Evolutionary conservation across 768 basidiomycete genomes (phyloP).

Genomic region (Artomyces pyxidatus): DNA sequence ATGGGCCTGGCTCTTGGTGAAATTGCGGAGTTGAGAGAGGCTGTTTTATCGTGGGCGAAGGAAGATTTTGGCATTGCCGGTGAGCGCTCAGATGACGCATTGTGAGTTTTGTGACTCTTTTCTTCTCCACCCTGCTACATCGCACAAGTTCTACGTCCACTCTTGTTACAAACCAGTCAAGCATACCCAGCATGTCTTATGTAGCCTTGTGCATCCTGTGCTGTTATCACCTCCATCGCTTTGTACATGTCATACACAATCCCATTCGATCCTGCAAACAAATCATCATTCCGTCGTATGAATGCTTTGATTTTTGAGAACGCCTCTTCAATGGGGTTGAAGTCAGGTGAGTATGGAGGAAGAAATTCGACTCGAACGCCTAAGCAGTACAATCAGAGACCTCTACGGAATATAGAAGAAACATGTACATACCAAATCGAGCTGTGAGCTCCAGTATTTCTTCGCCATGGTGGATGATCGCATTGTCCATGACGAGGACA

Average conservation of each 20-base stretch:
- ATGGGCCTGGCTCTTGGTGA: not conserved
- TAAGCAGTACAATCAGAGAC: constrained; percentile 1
- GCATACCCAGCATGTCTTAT: constrained; percentile 28
- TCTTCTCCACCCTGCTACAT: not conserved
- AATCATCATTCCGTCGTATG: constrained; percentile 19
- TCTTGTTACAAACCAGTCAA: constrained; percentile 8
- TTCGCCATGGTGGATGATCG: constrained; percentile 19
- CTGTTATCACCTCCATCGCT: constrained; percentile 22
- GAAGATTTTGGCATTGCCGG: not conserved
- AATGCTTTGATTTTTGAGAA: constrained; percentile 29
- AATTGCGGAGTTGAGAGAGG: not conserved
- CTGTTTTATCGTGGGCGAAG: not conserved
- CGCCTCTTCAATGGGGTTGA: constrained; percentile 33
- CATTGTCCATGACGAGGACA: constrained; percentile 26
- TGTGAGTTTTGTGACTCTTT: not conserved
- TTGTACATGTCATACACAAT: constrained; percentile 22
- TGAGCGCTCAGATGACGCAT: too few relatives aligned
- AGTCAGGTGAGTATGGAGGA: constrained; percentile 32
- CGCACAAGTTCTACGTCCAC: not conserved
- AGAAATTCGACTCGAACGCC: constrained; percentile 24
- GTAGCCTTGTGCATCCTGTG: constrained; percentile 23
- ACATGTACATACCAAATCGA: constrained; percentile 5
- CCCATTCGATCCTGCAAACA: constrained; percentile 2
- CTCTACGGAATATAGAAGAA: not conserved
- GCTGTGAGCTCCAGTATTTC: not conserved